Conservation (phyloP, 2,329 filamentous ascomycete species). For the Pyricularia grisea region DNA sequence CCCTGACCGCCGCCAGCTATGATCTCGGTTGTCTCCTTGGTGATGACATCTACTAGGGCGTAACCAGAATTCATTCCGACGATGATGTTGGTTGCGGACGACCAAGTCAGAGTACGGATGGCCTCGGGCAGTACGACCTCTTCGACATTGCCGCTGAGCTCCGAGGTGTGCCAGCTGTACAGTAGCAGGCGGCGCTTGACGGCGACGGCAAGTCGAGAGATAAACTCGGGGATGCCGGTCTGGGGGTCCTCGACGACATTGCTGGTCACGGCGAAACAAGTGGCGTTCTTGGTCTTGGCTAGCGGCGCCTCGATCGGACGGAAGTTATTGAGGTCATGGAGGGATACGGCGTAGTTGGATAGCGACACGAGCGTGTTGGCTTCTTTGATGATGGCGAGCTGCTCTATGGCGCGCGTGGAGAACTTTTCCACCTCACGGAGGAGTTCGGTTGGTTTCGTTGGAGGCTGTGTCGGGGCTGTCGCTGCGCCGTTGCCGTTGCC, state of each 20-base stretch:
- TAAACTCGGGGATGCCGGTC: constrained; percentile 85
- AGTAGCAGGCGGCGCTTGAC: constrained; percentile 83
- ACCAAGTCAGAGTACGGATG: constrained; percentile 87
- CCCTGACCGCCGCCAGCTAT: constrained; percentile 50
- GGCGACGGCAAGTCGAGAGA: constrained; percentile 82
- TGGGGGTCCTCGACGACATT: constrained; percentile 87
- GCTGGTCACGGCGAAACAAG: constrained; percentile 84
- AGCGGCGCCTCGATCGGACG: constrained; percentile 68
- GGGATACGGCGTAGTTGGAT: constrained; percentile 79
- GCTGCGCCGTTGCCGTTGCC: constrained; percentile 4
- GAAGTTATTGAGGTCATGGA: constrained; percentile 84
- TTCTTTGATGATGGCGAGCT: constrained; percentile 93
- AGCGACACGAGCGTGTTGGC: constrained; percentile 84
- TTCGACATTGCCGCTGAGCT: constrained; percentile 61
- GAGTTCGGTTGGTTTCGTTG: constrained; percentile 61
- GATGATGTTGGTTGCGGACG: constrained; percentile 74
- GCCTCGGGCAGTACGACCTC: constrained; percentile 76
- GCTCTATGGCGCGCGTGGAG: constrained; percentile 79
- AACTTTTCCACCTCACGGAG: constrained; percentile 92
- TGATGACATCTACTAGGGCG: constrained; percentile 76
- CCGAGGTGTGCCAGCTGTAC: constrained; percentile 96
- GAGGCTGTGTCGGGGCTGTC: constrained; percentile 16
- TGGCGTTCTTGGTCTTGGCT: constrained; percentile 76
- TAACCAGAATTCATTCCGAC: constrained; percentile 90
- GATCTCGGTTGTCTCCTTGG: constrained; percentile 66